Conservation (phyloP, 768 basidiomycete genomes). For the Trametes meyenii region DNA sequence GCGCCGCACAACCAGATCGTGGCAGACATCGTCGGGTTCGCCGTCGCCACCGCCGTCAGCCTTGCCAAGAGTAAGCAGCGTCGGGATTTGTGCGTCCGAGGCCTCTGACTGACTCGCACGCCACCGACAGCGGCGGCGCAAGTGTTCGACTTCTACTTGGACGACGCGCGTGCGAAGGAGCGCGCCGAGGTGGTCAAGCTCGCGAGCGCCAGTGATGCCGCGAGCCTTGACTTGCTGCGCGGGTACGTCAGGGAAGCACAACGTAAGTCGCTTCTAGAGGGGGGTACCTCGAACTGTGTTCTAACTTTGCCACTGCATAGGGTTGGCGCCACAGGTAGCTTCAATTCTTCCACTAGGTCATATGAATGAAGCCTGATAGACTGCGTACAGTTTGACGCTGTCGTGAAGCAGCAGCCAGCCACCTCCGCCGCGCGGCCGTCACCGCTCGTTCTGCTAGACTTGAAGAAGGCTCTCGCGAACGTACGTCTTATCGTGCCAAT, state of each 20-base stretch:
- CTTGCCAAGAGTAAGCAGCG: constrained; percentile 43
- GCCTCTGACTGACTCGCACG: not conserved
- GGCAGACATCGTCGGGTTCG: constrained; percentile 48
- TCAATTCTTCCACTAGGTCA: no score
- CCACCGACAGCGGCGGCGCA: constrained; percentile 42
- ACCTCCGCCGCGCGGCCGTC: constrained; percentile 42
- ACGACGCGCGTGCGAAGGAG: constrained; percentile 43
- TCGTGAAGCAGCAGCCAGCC: constrained; percentile 34
- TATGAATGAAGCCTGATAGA: not conserved
- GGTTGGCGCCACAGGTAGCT: constrained; percentile 36
- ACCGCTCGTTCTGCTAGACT: constrained; percentile 44
- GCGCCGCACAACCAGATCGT: constrained; percentile 46
- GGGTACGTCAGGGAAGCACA: constrained; percentile 58
- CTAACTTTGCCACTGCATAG: constrained; percentile 35
- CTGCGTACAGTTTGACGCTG: constrained; percentile 37
- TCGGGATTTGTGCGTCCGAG: not conserved
- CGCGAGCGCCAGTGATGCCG: constrained; percentile 34
- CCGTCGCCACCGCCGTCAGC: constrained; percentile 50
- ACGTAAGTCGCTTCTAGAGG: constrained; percentile 38
- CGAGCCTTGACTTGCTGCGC: constrained; percentile 40
- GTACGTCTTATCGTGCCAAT: constrained; percentile 16
- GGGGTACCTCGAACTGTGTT: not conserved
- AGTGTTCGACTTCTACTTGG: constrained; percentile 57
- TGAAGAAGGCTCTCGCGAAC: constrained; percentile 49
- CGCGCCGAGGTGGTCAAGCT: constrained; percentile 43